Percentiles rank a stretch among this genome's conserved stretches.
These are phyloP conservation scores for Dunaliella sp. DNA, from an alignment of 139 green algal species.

Conservation along the genomic window DNA sequence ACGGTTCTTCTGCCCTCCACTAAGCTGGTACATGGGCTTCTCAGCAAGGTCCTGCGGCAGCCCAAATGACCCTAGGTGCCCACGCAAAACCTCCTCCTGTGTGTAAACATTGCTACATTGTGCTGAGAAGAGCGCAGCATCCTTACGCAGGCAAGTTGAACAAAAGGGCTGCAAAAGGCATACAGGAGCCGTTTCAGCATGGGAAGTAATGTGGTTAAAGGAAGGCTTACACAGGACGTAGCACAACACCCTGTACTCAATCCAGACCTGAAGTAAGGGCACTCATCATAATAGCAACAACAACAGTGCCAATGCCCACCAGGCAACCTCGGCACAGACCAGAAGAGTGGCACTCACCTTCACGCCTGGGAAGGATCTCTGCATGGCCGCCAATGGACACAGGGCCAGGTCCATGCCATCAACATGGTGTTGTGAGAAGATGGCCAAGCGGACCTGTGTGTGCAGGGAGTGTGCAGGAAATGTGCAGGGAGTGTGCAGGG, in stretches of 20 bases:
- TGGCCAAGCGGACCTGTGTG: slow-evolving; percentile 75
- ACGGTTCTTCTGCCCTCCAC: slow-evolving; percentile 90
- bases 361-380: background rate
- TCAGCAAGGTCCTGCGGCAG: slow-evolving; percentile 77
- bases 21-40: slow-evolving; percentile 89
- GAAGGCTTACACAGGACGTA: no score
- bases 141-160: background rate
- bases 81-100: slow-evolving; percentile 24
- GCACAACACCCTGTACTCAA: no score
- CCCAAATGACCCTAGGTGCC: slow-evolving; percentile 89
- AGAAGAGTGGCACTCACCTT: slow-evolving; percentile 16
- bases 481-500: background rate
- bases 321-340: no score
- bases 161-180: background rate
- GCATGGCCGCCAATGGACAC: slow-evolving; percentile 51
- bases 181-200: no score
- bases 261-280: no score
- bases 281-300: no score
- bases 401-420: slow-evolving; percentile 91
- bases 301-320: no score
- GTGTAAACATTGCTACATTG: no score
- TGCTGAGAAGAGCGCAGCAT: no score
- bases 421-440: slow-evolving; percentile 96
- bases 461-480: background rate
- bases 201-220: no score